Conservation (phyloP, 1,139 yeast genomes). For the Lodderomyces oxycetoniae region DNA sequence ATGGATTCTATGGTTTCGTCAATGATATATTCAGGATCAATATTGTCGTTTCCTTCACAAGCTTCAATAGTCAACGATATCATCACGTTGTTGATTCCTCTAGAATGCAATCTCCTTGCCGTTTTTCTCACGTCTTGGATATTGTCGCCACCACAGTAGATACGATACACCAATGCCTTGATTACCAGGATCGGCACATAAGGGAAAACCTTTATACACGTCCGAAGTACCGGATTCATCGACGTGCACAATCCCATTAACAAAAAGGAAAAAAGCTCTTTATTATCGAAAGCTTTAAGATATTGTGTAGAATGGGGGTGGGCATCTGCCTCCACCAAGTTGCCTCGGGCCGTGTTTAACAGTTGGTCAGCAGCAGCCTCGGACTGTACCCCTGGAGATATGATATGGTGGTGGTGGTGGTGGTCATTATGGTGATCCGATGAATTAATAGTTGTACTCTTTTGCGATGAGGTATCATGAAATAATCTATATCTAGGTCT, state of each 20-base stretch:
- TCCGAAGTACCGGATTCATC: slow-evolving; percentile 55
- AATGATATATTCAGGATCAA: slow-evolving; percentile 63
- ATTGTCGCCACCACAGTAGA: slow-evolving; percentile 90
- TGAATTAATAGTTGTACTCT: too few species aligned
- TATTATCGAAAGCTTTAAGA: slow-evolving; percentile 29
- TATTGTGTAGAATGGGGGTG: slow-evolving; percentile 19
- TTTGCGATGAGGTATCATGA: too few species aligned
- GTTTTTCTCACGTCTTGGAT: slow-evolving; percentile 64
- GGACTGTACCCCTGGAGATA: too few species aligned
- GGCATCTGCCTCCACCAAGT: too few species aligned
- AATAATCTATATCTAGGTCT: too few species aligned
- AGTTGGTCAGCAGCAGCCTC: too few species aligned
- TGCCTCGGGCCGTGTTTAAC: too few species aligned
- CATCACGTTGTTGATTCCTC: slow-evolving; percentile 94
- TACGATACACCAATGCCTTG: slow-evolving; percentile 69
- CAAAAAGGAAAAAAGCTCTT: slow-evolving; percentile 55
- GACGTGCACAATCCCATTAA: slow-evolving; percentile 66
- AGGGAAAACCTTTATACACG: slow-evolving; percentile 67
- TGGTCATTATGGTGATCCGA: too few species aligned
- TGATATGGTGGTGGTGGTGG: too few species aligned
- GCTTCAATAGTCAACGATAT: slow-evolving; percentile 89
- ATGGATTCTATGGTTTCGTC: slow-evolving; percentile 65
- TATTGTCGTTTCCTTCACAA: slow-evolving; percentile 65
- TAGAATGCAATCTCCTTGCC: slow-evolving; percentile 54
- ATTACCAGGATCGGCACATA: slow-evolving; percentile 68